Conservation (phyloP, 2,329 filamentous ascomycete species). For the Pestalotiopsis sp. region DNA sequence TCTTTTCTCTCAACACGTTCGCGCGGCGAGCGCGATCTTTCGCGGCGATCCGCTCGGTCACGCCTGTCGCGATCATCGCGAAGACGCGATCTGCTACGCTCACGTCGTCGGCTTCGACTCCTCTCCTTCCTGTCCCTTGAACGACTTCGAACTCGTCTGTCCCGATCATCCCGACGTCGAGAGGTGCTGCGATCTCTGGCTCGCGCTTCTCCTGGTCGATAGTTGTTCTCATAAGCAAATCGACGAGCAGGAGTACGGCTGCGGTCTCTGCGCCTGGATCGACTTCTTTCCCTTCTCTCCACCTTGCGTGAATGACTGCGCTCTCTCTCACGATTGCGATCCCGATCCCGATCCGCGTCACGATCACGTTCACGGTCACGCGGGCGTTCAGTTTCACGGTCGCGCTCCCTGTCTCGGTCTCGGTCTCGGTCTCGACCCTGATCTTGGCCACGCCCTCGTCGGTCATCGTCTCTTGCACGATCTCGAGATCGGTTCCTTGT, state of each 20-base stretch:
- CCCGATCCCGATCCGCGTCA: constrained; percentile 30
- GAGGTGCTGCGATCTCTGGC: constrained; percentile 29
- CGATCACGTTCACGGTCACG: constrained; percentile 16
- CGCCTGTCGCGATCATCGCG: constrained; percentile 30
- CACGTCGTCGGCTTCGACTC: constrained; percentile 20
- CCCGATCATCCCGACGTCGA: constrained; percentile 25
- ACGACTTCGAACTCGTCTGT: constrained; percentile 23
- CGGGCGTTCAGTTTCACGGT: neutral
- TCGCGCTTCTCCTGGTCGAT: constrained; percentile 24
- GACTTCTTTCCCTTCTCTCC: constrained; percentile 7
- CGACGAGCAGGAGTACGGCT: neutral
- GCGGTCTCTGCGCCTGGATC: constrained; percentile 6
- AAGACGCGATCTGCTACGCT: constrained; percentile 28
- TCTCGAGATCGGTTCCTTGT: constrained; percentile 25
- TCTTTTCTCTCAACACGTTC: constrained; percentile 29
- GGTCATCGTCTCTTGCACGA: constrained; percentile 22
- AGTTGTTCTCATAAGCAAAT: constrained; percentile 26
- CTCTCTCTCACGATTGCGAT: constrained; percentile 1
- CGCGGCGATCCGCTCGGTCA: constrained; percentile 25
- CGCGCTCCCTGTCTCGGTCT: constrained; percentile 23
- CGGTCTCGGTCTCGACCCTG: constrained; percentile 21
- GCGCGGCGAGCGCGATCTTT: constrained; percentile 32
- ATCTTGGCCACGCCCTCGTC: constrained; percentile 21
- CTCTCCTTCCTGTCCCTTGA: constrained; percentile 15
- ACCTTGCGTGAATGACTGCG: constrained; percentile 13